Conservation (phyloP, 441 rosid species). For the Adansonia madagascariensis region DNA sequence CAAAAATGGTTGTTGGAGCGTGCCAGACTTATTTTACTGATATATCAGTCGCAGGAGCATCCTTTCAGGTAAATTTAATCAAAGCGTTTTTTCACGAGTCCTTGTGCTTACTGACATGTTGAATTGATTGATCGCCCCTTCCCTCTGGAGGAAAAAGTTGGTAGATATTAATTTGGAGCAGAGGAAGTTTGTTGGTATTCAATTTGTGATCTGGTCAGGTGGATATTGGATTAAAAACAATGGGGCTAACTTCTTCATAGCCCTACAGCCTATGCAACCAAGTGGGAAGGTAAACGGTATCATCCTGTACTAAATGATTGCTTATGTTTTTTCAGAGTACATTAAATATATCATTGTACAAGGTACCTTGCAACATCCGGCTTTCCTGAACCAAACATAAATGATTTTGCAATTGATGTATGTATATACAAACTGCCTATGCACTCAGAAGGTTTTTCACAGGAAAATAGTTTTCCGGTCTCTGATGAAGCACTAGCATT, state of each 20-base stretch:
- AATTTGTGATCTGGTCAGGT: constrained; percentile 64
- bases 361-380: background rate
- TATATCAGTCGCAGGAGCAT: constrained; percentile 43
- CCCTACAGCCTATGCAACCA: constrained; percentile 39
- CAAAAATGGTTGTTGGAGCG: constrained; percentile 59
- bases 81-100: constrained; percentile 2
- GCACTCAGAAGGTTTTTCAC: constrained; percentile 19
- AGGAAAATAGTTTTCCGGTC: constrained; percentile 5
- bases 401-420: constrained; percentile 19
- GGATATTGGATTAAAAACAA: constrained; percentile 65
- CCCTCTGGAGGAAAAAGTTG: constrained; percentile 37
- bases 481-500: constrained; percentile 12
- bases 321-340: background rate
- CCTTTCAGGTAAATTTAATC: constrained; percentile 51
- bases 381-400: too few species aligned
- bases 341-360: background rate
- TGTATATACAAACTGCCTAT: background rate
- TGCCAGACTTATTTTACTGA: constrained; percentile 66
- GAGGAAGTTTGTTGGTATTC: constrained; percentile 55
- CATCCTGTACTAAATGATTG: constrained; percentile 13
- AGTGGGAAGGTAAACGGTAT: constrained; percentile 44
- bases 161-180: constrained; percentile 58
- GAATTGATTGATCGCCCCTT: background rate
- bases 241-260: constrained; percentile 54
- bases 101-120: constrained; percentile 6